Evolutionary conservation across 2,329 filamentous ascomycete genomes (phyloP).

Genomic region (Periconia digitata): DNA sequence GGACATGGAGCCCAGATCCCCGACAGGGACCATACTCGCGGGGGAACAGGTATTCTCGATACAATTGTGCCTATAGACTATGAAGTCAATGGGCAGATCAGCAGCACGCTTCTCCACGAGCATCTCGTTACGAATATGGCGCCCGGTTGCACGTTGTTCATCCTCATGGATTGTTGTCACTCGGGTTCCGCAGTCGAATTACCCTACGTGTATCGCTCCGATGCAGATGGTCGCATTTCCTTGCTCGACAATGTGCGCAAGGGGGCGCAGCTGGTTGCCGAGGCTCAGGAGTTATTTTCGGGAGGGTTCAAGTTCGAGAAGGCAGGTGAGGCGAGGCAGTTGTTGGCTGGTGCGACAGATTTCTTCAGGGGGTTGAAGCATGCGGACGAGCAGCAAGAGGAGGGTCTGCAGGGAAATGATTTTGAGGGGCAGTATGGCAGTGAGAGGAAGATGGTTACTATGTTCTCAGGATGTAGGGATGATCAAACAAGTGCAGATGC

Average conservation of each 20-base stretch:
- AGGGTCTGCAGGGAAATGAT: constrained; percentile 39
- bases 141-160: constrained; percentile 54
- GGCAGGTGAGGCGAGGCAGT: constrained; percentile 53
- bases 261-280: constrained; percentile 53
- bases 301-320: constrained; percentile 55
- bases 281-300: constrained; percentile 53
- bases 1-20: constrained; percentile 60
- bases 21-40: constrained; percentile 45
- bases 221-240: constrained; percentile 59
- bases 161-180: constrained; percentile 65
- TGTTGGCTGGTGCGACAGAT: constrained; percentile 56
- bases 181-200: constrained; percentile 62
- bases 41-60: constrained; percentile 45
- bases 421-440: constrained; percentile 49
- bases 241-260: constrained; percentile 58
- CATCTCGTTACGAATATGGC: constrained; percentile 56
- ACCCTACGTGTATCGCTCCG: constrained; percentile 60
- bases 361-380: constrained; percentile 58
- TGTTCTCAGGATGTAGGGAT: constrained; percentile 55
- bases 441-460: constrained; percentile 53
- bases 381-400: constrained; percentile 46
- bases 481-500: constrained; percentile 56
- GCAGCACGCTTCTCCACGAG: constrained; percentile 54
- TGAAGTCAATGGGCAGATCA: constrained; percentile 55
- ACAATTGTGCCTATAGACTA: constrained; percentile 60